These are phyloP conservation scores for Colletotrichum sp. DNA, from an alignment of 2,329 filamentous ascomycete genomes.

Conservation along the genomic window DNA sequence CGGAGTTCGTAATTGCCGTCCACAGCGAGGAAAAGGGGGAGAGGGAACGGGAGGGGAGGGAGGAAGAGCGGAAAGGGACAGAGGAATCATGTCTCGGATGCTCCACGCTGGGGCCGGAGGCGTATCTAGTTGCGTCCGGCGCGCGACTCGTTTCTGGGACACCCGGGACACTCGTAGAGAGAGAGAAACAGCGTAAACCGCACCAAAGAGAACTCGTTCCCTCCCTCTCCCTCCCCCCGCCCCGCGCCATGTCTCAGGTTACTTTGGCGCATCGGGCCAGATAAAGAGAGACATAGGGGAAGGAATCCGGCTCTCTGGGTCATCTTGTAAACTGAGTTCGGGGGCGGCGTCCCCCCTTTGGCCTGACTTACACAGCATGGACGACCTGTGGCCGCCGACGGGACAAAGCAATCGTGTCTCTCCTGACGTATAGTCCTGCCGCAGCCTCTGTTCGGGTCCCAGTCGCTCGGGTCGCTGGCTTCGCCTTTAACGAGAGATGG, in stretches of 20 bases:
- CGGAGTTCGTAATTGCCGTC: not conserved
- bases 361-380: not conserved
- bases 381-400: not conserved
- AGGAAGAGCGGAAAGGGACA: not conserved
- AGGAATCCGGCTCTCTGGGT: slow-evolving; percentile 8
- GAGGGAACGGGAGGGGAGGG: not conserved
- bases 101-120: slow-evolving; percentile 11
- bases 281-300: not conserved
- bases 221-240: not conserved
- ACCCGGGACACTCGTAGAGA: not conserved
- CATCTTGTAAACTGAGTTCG: not conserved
- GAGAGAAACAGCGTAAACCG: not conserved
- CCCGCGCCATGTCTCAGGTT: slow-evolving; percentile 15
- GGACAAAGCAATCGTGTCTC: slow-evolving; percentile 18
- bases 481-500: not conserved
- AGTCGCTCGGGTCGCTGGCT: slow-evolving; percentile 2
- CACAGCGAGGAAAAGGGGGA: not conserved
- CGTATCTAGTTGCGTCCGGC: slow-evolving; percentile 9
- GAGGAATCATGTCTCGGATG: slow-evolving; percentile 13
- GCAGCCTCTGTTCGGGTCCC: slow-evolving; percentile 7
- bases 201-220: not conserved
- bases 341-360: not conserved
- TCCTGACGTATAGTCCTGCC: slow-evolving; percentile 14
- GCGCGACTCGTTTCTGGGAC: slow-evolving; percentile 1
- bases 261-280: not conserved